Conservation (phyloP, 495 filamentous ascomycete genomes). For the Neurospora discreta region DNA sequence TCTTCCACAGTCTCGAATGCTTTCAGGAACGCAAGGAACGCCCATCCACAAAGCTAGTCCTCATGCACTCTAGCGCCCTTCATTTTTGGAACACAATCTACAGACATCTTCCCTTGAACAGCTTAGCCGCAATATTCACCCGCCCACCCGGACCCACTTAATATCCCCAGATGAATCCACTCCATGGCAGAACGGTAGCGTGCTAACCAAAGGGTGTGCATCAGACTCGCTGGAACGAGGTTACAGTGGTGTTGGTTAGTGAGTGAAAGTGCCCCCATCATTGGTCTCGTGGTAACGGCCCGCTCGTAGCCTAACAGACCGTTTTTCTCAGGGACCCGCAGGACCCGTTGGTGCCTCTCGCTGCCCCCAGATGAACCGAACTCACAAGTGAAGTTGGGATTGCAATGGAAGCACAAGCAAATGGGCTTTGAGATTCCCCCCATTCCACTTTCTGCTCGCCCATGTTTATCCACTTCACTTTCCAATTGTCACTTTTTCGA, state of each 20-base stretch:
- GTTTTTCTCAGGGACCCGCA: background rate
- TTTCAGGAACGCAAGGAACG: background rate
- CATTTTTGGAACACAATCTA: constrained; percentile 1
- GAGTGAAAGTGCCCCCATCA: background rate
- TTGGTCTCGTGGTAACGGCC: background rate
- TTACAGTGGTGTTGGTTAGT: background rate
- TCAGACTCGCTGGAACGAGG: background rate
- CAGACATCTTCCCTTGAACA: background rate
- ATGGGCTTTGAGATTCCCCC: constrained; percentile 1
- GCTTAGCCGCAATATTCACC: background rate
- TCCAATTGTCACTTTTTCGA: constrained; percentile 2
- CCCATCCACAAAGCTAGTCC: background rate
- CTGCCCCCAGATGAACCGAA: background rate
- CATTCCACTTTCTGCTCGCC: constrained; percentile 2
- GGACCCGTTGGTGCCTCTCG: background rate
- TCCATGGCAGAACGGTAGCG: background rate
- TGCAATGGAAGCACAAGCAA: background rate
- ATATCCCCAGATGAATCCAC: background rate
- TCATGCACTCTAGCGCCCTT: background rate
- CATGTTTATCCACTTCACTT: background rate
- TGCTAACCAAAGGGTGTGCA: background rate
- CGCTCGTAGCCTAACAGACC: background rate
- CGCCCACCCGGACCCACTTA: background rate
- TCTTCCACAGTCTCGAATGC: background rate
- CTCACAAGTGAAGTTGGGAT: no score